These are phyloP conservation scores for Lycium ferocissimum DNA, from an alignment of 257 asterid species.

Conservation along the genomic window DNA sequence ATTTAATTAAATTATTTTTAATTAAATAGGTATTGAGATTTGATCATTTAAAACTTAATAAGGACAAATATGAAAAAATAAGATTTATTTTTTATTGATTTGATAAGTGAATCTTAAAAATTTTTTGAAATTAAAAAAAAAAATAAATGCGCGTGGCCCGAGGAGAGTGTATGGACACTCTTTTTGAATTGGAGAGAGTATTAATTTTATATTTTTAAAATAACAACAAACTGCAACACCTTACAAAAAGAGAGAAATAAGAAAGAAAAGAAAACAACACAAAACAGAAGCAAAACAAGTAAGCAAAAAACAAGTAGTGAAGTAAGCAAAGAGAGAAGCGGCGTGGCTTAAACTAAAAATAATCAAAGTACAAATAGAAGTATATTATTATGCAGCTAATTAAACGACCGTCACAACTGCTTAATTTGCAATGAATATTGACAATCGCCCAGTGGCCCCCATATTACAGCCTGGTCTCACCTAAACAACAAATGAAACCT, in stretches of 20 bases:
- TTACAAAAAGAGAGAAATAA: neutral
- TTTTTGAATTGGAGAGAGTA: too few relatives aligned
- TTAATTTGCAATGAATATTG: conserved; percentile 1
- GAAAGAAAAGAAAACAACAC: neutral
- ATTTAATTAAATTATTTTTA: too few relatives aligned
- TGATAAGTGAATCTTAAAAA: too few relatives aligned
- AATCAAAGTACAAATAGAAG: neutral
- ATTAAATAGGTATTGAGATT: too few relatives aligned
- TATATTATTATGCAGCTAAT: neutral
- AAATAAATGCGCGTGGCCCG: too few relatives aligned
- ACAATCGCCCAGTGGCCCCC: conserved; percentile 29
- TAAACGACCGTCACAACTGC: conserved; percentile 36
- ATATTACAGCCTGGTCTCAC: conserved; percentile 37
- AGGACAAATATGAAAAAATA: too few relatives aligned
- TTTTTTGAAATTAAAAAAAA: too few relatives aligned
- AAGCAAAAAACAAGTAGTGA: neutral
- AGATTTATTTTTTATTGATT: too few relatives aligned
- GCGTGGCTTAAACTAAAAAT: neutral
- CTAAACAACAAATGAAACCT: neutral
- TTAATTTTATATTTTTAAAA: too few relatives aligned
- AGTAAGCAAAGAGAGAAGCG: neutral
- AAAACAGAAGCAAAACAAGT: neutral
- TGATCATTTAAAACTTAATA: too few relatives aligned
- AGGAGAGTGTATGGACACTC: too few relatives aligned
- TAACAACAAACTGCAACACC: too few relatives aligned